phyloP scores from a whole-genome alignment of 192 early-diverging fungal genomes.

The Diversispora epigaea region DNA sequence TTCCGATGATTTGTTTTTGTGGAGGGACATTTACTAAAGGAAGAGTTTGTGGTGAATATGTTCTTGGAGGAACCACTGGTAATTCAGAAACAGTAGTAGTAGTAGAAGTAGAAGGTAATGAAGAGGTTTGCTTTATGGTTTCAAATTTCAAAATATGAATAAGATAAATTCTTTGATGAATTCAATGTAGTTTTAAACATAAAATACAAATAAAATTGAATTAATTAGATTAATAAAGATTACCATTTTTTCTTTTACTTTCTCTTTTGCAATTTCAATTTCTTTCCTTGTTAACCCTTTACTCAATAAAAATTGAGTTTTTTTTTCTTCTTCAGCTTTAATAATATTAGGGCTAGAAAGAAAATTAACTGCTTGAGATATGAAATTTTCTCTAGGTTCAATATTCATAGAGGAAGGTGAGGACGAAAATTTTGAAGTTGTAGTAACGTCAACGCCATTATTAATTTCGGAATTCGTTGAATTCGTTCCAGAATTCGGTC shows the following conservation, averaged over 20 bases:
- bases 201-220: not conserved
- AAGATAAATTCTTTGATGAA: not conserved
- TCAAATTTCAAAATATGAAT: not conserved
- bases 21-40: no score
- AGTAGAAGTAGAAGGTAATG: not conserved
- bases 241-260: slow-evolving; percentile 10
- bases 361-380: slow-evolving; percentile 59
- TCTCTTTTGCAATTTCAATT: slow-evolving; percentile 60
- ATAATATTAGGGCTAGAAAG: slow-evolving; percentile 65
- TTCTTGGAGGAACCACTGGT: slow-evolving; percentile 21
- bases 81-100: not conserved
- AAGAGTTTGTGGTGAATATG: slow-evolving; percentile 1
- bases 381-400: slow-evolving; percentile 42
- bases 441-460: no score
- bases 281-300: slow-evolving; percentile 69
- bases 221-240: not conserved
- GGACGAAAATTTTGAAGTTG: no score
- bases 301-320: slow-evolving; percentile 66
- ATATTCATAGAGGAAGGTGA: not conserved
- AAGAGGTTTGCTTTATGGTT: not conserved
- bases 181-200: not conserved
- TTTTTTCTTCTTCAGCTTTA: slow-evolving; percentile 60
- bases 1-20: not conserved
- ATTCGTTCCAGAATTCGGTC: not conserved
- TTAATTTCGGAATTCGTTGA: not conserved